Evolutionary conservation across 2,329 filamentous ascomycete genomes (phyloP).

Genomic region (Aspergillus spinulosporus): DNA sequence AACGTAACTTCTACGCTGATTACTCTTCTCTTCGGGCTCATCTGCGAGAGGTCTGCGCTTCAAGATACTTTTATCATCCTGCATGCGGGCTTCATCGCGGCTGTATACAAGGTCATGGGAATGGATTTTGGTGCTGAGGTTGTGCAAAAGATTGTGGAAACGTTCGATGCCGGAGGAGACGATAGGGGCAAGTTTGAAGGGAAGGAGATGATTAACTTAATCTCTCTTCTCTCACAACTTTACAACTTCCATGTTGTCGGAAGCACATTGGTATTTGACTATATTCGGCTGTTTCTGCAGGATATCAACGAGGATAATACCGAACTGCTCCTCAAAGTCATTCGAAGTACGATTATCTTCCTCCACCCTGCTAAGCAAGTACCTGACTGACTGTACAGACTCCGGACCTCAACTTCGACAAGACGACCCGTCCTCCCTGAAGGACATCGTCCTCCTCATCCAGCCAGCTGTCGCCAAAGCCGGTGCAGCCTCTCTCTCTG

Average conservation of each 20-base stretch:
- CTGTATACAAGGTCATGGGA: constrained; percentile 82
- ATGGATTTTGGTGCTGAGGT: constrained; percentile 88
- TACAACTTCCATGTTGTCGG: constrained; percentile 91
- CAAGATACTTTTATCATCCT: constrained; percentile 89
- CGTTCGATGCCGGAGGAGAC: constrained; percentile 68
- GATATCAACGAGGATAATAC: constrained; percentile 82
- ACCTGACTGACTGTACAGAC: constrained; percentile 40
- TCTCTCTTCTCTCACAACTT: constrained; percentile 79
- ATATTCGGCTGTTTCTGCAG: constrained; percentile 73
- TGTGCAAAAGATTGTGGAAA: constrained; percentile 72
- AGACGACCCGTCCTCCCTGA: constrained; percentile 84
- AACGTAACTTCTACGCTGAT: constrained; percentile 80
- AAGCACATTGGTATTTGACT: constrained; percentile 83
- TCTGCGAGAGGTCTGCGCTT: constrained; percentile 74
- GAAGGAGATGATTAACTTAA: constrained; percentile 72
- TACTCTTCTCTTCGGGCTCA: constrained; percentile 73
- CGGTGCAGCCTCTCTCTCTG: constrained; percentile 71
- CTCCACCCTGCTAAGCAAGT: neutral
- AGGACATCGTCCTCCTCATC: constrained; percentile 80
- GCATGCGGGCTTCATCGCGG: constrained; percentile 84
- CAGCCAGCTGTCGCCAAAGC: constrained; percentile 68
- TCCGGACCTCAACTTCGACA: constrained; percentile 80
- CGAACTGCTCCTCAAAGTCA: constrained; percentile 80
- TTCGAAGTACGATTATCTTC: constrained; percentile 57
- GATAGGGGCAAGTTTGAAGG: constrained; percentile 40